Base-by-base conservation (phyloP, 768 basidiomycete genomes). In the Termitomyces sp. region DNA sequence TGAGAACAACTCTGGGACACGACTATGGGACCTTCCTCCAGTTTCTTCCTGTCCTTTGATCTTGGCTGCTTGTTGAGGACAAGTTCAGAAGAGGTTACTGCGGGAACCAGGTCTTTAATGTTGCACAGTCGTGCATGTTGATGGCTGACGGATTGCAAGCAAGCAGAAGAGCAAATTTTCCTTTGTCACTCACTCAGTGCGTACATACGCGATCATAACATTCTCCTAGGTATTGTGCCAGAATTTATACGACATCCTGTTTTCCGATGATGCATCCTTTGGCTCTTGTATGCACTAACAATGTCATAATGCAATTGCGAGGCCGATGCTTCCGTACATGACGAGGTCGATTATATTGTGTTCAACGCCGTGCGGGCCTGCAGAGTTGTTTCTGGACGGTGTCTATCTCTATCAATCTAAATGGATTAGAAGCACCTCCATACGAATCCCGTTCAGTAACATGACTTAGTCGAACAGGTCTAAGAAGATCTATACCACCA, bases 211-310 rank as follows among this genome's bases (percentile, higher is more conserved):
- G 32, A 12, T 44, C 32, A 46, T 34, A 55, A 31, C 2, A 14
- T 9, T n/a, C 5, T 13, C 20, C 24, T 61, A 83, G 85, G 59
- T 88, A 87, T 66, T 86, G 86, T 18, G 74, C 73, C 7, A 86
- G 86, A 4, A 85, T 88, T 34, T 88, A 87, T 64, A 83, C 81
- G 1, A 84, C 83, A 18, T 63, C 79, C 1, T 84, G 83, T 66
- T 85, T 85, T n/a, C 86, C 85, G 9, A 88, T 85, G 85, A 62
- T 48, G 79, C 71, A 20, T 47, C 12, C 37, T 26, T 29, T 26
- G 5, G 12, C 37, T 16, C 29, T 8, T 43, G 26, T 26, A 41
- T 52, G n/a, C 7, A 22, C 29, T 7, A 27, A n/a, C 0, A 16
- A 42, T 18, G 57, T 24, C 41, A 44, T 56, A 36, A 43, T 57